phyloP scores from a whole-genome alignment of 441 rosid species.

The Syzygium malaccense region DNA sequence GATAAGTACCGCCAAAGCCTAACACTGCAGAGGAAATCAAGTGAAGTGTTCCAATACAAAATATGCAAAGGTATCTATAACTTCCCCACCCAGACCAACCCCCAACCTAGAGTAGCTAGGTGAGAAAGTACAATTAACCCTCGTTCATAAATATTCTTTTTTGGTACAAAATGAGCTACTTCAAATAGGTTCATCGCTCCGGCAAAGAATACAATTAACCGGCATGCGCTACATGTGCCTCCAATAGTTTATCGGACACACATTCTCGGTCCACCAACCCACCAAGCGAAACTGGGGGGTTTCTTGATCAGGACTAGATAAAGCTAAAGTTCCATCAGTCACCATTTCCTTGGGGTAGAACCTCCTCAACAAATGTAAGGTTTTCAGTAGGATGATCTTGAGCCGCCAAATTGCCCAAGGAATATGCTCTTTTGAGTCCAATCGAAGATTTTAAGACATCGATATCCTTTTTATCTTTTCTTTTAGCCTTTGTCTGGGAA shows the following conservation, averaged over 20 bases:
- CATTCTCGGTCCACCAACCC: neutral
- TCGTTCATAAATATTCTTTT: neutral
- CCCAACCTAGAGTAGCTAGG: slow-evolving; percentile 1
- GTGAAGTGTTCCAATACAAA: neutral
- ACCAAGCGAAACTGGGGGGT: neutral
- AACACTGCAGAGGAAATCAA: neutral
- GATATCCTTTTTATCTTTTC: neutral
- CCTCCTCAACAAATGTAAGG: neutral
- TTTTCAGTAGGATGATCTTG: neutral
- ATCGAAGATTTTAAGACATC: neutral
- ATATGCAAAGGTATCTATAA: neutral
- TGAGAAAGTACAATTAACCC: neutral
- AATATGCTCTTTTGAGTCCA: neutral
- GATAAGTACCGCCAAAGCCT: neutral
- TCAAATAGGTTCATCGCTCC: neutral
- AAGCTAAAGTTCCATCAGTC: neutral
- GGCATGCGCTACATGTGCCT: neutral
- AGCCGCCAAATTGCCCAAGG: neutral
- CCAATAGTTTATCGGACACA: neutral
- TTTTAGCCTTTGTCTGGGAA: neutral
- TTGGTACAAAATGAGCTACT: neutral
- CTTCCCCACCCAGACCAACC: neutral
- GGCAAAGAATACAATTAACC: neutral
- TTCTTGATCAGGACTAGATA: neutral
- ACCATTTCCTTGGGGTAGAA: neutral